Conservation (phyloP, 768 basidiomycete genomes). For the Leucocoprinus leucothites region DNA sequence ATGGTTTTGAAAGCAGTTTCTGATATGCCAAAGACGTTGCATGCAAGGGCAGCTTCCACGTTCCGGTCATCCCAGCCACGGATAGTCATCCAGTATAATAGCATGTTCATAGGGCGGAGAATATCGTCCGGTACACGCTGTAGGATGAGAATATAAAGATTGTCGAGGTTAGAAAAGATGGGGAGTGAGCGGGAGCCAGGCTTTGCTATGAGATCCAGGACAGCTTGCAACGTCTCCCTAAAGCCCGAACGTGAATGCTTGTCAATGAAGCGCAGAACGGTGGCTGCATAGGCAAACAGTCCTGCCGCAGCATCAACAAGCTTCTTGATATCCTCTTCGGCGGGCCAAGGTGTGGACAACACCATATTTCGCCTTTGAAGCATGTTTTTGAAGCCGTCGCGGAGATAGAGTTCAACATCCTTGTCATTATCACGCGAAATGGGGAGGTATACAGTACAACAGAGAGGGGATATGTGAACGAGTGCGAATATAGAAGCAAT, state of each 20-base stretch:
- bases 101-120: no score
- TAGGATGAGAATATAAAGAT: slow-evolving; percentile 13
- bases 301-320: slow-evolving; percentile 20
- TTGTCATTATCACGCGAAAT: background rate
- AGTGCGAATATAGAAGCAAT: background rate
- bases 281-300: slow-evolving; percentile 25
- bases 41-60: no score
- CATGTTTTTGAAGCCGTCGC: slow-evolving; percentile 1
- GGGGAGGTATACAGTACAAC: background rate
- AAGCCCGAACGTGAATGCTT: slow-evolving; percentile 6
- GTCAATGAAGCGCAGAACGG: slow-evolving; percentile 24
- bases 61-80: no score
- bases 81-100: no score
- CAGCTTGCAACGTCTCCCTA: background rate
- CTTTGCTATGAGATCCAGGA: background rate
- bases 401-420: slow-evolving; percentile 8
- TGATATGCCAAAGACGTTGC: no score
- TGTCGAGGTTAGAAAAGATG: slow-evolving; percentile 13
- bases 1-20: no score
- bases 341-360: slow-evolving; percentile 11
- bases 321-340: slow-evolving; percentile 8
- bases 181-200: background rate
- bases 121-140: background rate
- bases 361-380: background rate
- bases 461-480: background rate